Base-by-base conservation (phyloP, 495 filamentous ascomycete genomes). In the Talaromyces stipitatus region DNA sequence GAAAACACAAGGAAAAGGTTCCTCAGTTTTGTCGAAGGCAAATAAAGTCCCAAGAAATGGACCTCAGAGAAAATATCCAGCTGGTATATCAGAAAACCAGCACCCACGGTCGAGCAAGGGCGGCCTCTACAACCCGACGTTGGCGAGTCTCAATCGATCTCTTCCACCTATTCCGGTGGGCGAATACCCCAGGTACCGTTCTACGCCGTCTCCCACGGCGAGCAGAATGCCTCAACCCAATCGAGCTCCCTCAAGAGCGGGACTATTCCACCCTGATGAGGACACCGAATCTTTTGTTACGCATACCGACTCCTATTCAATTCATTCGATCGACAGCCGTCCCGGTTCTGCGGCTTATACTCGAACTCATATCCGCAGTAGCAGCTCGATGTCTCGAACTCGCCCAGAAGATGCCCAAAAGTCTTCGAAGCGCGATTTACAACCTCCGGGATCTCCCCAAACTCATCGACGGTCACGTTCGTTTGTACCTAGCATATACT, bases 401-500 rank as follows among this genome's bases (percentile, higher is more conserved):
- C 72, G 72, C 28, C 77, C 73, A 8, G 78, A 80, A 60, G 69
- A 75, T 18, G 58, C 66, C 14, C 63, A 66, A 55, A 65, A 64
- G 10, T 27, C 65, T 64, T 46, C 33, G 1, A 55, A 46, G 18
- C 33, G 20, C 46, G 54, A 55, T 55, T 5, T 24, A 2, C 50
- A 52, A 29, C 28, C 29, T 14, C 18, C 51, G 11, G 51, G 11
- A 10, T 27, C 32, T 16, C 27, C 33, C 10, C 54, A 41, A 28
- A 27, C 23, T 10, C 54, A 43, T 29, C 38, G 38, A 30, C 32
- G 26, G 7, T 45, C 54, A 18, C 54, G 26, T 27, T 73, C 73
- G 23, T 72, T 69, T 46, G 63, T 74, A 1, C 81, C 85, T 4
- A 90, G 87, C 58, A 82, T 91, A 59, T 90, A 89, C 62, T 90